Base-by-base conservation (phyloP, 768 basidiomycete genomes). In the Suillus tomentosus region DNA sequence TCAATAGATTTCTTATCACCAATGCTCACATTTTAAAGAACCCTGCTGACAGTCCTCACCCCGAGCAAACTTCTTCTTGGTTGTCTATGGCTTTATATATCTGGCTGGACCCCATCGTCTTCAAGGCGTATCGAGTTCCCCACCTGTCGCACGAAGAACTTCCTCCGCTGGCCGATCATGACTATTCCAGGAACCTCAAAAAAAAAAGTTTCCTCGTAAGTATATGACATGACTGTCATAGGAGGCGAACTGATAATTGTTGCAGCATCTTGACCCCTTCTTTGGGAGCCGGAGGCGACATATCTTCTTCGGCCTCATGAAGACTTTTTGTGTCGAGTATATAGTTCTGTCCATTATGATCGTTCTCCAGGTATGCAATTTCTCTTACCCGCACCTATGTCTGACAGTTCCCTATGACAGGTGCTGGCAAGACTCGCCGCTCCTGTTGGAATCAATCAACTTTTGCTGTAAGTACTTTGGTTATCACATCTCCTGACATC, bases 91-190 rank as follows among this genome's bases (percentile, higher is more conserved):
- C 82, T 19, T 69, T 79, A 4, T 89, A 80, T 69, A 73, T 76
- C n/a, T 91, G 81, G 74, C 74, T 90, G 64, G 85, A 90, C 66
- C 78, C 79, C 4, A 72, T 84, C 39, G 75, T 89, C 24, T 77
- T 77, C 61, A 67, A 73, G 11, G 84, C 81, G 1, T 78, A 79
- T 64, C 71, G 76, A n/a, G 70, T 80, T n/a, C 65, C 78, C 4
- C 84, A 83, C 68, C 68, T 87, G 1, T 69, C 81, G 1, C 73
- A 75, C 45, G 79, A 81, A 0, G 68, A 77, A 60, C 68, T 83
- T 0, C 86, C 85, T 11, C 78, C 80, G 2, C 68, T 87, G 24
- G 80, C 85, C 1, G 87, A 88, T 66, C 79, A 80, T 59, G 79
- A 81, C 62, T 68, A 66, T 34, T 73, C 76, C 8, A 73, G 72